phyloP scores from a whole-genome alignment of 2,329 filamentous ascomycete species.

The Neopestalotiopsis sp. region DNA sequence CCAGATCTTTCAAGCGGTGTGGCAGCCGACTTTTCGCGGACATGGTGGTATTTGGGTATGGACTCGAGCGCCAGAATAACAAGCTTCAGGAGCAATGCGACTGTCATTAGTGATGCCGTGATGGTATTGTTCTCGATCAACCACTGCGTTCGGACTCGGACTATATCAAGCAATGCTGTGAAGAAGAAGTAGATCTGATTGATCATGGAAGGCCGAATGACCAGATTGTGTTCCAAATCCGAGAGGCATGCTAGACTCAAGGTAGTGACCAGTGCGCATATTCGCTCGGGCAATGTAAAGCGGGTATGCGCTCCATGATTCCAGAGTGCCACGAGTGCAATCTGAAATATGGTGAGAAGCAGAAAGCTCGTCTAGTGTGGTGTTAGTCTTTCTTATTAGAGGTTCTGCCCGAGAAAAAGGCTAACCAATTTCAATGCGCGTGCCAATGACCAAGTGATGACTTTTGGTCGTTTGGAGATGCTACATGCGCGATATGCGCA shows the following conservation, averaged over 20 bases:
- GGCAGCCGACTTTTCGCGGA: neutral
- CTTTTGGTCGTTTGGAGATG: neutral
- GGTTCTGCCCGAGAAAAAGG: neutral
- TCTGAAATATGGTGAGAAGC: slow-evolving; percentile 1
- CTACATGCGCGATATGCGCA: neutral
- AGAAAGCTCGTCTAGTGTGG: neutral
- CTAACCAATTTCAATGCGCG: slow-evolving; percentile 11
- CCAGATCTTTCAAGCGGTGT: slow-evolving; percentile 8
- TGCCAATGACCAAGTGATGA: slow-evolving; percentile 7
- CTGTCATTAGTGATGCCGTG: slow-evolving; percentile 4
- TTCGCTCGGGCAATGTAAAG: slow-evolving; percentile 7
- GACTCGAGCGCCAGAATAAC: slow-evolving; percentile 6
- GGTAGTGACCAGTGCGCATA: slow-evolving; percentile 4
- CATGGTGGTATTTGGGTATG: neutral
- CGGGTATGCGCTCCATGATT: neutral
- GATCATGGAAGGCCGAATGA: slow-evolving; percentile 4
- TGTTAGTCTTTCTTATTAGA: neutral
- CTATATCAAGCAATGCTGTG: slow-evolving; percentile 4
- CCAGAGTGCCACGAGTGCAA: slow-evolving; percentile 4
- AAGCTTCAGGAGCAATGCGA: slow-evolving; percentile 6
- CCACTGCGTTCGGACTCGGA: slow-evolving; percentile 11
- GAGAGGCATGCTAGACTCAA: neutral
- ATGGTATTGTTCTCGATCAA: neutral
- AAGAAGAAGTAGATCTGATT: slow-evolving; percentile 6
- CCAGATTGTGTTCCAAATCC: slow-evolving; percentile 2